Percentiles rank a stretch among this genome's conserved stretches.
Conservation (phyloP, 306 rosid genomes). For the Begonia fuchsioides region DNA sequence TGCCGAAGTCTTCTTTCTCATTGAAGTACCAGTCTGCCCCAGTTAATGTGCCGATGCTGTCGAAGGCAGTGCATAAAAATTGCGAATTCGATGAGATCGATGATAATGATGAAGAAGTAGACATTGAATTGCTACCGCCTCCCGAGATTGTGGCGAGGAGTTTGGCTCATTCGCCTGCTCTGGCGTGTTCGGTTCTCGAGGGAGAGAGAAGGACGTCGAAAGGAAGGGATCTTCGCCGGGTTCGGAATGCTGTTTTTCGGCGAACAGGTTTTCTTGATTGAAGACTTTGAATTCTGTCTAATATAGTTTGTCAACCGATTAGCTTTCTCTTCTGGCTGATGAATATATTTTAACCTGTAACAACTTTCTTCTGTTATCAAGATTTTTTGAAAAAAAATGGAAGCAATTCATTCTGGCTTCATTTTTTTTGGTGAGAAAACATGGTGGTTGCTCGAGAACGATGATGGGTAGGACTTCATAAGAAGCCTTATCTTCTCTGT, state of each 20-base stretch:
- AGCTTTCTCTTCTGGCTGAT: not conserved
- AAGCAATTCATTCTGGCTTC: too few species aligned
- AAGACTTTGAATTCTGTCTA: constrained; percentile 8
- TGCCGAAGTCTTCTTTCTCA: constrained; percentile 13
- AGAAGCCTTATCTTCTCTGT: too few species aligned
- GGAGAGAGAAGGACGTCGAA: constrained; percentile 77
- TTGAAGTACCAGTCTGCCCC: constrained; percentile 66
- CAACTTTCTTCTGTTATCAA: too few species aligned
- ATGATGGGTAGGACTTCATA: not conserved
- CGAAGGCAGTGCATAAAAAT: constrained; percentile 21
- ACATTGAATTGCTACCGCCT: constrained; percentile 61
- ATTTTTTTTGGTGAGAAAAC: too few species aligned
- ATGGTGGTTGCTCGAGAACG: not conserved
- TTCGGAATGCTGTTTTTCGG: constrained; percentile 61
- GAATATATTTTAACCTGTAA: too few species aligned
- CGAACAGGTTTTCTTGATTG: constrained; percentile 73
- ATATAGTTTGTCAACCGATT: constrained; percentile 6
- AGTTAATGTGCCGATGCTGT: constrained; percentile 43
- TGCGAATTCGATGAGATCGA: constrained; percentile 14
- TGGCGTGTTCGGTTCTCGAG: constrained; percentile 64
- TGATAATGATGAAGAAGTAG: constrained; percentile 15
- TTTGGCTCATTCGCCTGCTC: constrained; percentile 29
- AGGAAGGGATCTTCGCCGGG: constrained; percentile 52
- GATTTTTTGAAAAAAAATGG: too few species aligned
- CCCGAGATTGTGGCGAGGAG: constrained; percentile 54